phyloP scores from a whole-genome alignment of 352 stramenopile genomes.

The Phytophthora chlamydospora region DNA sequence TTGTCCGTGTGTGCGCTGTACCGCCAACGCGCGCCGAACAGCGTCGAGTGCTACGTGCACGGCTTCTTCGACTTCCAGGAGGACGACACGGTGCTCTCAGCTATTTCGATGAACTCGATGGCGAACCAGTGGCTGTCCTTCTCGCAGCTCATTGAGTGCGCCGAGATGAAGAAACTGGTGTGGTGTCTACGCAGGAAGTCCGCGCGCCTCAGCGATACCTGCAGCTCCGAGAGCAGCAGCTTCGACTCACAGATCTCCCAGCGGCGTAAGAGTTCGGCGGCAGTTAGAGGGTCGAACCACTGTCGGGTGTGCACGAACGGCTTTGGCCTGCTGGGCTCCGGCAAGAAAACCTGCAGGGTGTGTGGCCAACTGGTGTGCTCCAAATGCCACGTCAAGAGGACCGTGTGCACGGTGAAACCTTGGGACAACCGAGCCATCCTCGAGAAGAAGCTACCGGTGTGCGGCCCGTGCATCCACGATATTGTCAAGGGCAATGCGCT shows the following conservation, averaged over 20 bases:
- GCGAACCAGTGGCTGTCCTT: constrained; percentile 39
- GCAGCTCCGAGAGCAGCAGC: constrained; percentile 20
- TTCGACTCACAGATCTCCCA: constrained; percentile 8
- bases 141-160: constrained; percentile 30
- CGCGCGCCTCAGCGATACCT: constrained; percentile 17
- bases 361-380: constrained; percentile 28
- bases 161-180: constrained; percentile 38
- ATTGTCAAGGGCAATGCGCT: constrained; percentile 25
- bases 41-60: constrained; percentile 33
- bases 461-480: constrained; percentile 32
- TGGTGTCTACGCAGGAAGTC: constrained; percentile 32
- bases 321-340: constrained; percentile 14
- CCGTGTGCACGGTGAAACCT: constrained; percentile 32
- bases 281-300: constrained; percentile 6
- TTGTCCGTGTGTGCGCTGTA: constrained; percentile 40
- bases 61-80: constrained; percentile 41
- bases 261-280: constrained; percentile 10
- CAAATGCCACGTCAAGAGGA: constrained; percentile 33
- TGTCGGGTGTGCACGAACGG: constrained; percentile 37
- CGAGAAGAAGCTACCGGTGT: constrained; percentile 39
- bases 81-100: constrained; percentile 30
- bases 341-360: constrained; percentile 26
- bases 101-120: constrained; percentile 36
- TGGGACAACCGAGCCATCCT: constrained; percentile 33
- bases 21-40: constrained; percentile 25